Percentiles rank a stretch among this genome's conserved stretches.
phyloP scores from a whole-genome alignment of 345 rosid genomes.

The Arabis hirsuta region DNA sequence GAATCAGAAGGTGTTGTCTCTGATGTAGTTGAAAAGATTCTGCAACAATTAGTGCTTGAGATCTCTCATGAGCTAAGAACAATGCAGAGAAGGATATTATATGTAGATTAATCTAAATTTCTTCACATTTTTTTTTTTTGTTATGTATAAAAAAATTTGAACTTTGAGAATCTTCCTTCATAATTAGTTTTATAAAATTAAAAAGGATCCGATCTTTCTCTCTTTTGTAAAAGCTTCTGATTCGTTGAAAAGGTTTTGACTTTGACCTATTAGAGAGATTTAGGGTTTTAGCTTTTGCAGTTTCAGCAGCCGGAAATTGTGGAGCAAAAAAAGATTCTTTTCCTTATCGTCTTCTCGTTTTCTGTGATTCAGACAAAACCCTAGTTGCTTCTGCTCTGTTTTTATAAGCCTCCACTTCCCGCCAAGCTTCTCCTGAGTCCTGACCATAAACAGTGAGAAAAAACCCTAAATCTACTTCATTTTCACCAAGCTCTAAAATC shows the following conservation, averaged over 20 bases:
- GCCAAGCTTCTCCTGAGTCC: constrained; percentile 16
- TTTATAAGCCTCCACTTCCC: constrained; percentile 42
- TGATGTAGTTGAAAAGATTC: constrained; percentile 53
- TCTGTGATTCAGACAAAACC: constrained; percentile 37
- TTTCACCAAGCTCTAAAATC: constrained; percentile 21
- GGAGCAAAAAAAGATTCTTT: constrained; percentile 36
- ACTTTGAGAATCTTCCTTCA: constrained; percentile 7
- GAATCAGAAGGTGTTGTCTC: constrained; percentile 55
- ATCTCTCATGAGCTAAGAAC: constrained; percentile 42
- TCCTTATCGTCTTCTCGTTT: constrained; percentile 24
- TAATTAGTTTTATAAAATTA: too few species aligned
- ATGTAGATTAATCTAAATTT: constrained; percentile 18
- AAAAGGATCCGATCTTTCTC: too few species aligned
- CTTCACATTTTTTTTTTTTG: constrained; percentile 1
- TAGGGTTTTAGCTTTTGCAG: constrained; percentile 24
- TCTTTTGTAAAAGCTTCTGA: constrained; percentile 21
- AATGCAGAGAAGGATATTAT: constrained; percentile 14
- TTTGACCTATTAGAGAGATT: constrained; percentile 13
- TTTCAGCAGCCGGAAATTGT: constrained; percentile 20
- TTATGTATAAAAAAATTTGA: constrained; percentile 22
- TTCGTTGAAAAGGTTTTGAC: constrained; percentile 21
- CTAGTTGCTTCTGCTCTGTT: constrained; percentile 36
- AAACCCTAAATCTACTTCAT: neutral
- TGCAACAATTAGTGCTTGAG: constrained; percentile 59
- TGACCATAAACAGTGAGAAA: too few species aligned